These are phyloP conservation scores for Trametes sanguinea DNA, from an alignment of 768 basidiomycete genomes.

Conservation along the genomic window DNA sequence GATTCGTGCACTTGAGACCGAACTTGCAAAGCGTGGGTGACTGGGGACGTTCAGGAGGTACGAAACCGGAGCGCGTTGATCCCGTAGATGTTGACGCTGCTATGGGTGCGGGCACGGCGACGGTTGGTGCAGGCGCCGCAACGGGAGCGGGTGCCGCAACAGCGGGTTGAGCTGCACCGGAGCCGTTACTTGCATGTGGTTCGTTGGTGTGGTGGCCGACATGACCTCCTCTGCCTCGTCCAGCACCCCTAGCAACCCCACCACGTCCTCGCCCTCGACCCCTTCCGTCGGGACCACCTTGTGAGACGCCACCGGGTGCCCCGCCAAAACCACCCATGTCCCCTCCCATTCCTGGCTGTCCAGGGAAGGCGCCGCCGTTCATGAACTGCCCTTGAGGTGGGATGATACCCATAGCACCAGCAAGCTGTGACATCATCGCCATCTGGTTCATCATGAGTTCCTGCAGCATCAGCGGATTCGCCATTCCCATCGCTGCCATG, in stretches of 20 bases:
- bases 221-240: constrained; percentile 28
- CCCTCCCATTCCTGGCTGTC: constrained; percentile 47
- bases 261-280: constrained; percentile 35
- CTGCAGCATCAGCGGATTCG: constrained; percentile 75
- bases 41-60: constrained; percentile 74
- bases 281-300: constrained; percentile 42
- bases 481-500: constrained; percentile 59
- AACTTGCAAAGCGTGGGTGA: constrained; percentile 95
- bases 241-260: constrained; percentile 22
- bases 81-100: constrained; percentile 16
- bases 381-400: constrained; percentile 54
- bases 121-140: constrained; percentile 22
- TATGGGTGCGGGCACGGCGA: constrained; percentile 27
- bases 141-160: constrained; percentile 25
- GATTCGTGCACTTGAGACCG: constrained; percentile 86
- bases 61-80: constrained; percentile 47
- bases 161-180: neutral
- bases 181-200: constrained; percentile 16
- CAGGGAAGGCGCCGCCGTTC: constrained; percentile 59
- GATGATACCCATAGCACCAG: constrained; percentile 78
- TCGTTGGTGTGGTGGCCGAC: constrained; percentile 22
- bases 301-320: constrained; percentile 43
- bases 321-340: constrained; percentile 43
- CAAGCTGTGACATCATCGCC: constrained; percentile 94
- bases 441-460: constrained; percentile 92